Base-by-base conservation (phyloP, 148 eudicot species). In the Spergularia bocconei region DNA sequence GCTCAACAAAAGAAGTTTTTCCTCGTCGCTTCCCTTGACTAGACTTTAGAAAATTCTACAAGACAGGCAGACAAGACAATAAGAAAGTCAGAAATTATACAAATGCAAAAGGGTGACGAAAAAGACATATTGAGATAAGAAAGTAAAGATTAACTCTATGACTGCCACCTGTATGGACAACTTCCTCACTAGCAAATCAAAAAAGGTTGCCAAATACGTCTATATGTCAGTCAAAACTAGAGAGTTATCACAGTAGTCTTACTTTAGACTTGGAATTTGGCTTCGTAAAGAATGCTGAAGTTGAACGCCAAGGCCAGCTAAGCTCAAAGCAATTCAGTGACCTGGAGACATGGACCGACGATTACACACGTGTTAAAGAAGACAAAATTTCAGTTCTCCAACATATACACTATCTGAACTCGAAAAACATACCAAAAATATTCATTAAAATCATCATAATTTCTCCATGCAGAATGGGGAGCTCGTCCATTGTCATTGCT, bases 391-490 rank as follows among this genome's bases (percentile, higher is more conserved):
- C 21, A 38, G 13, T 14, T 20, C 15, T 19, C 13, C 6, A 2
- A 38, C 69, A 41, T 33, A 55, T 53, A 61, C 21, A 62, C 5
- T 33, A 50, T 65, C 21, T 51, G 20, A 29, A 20, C 14, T 33
- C 41, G 25, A 64, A 77, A 68, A 61, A 63, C 91, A 80, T 80
- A 92, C 98, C 99, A 95, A 73, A 95, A 95, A 77, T 88, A 95
- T 77, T 95, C 99, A 86, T 95, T 95, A 57, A 95, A 95, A 79
- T 95, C 99, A 48, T 95, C 99, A 85, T 95, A 95, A 75, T 95
- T 95, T 86, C 99, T 95, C 99, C 99, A 95, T 41, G 88, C 82
- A 55, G 99, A 95, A 91, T 95, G 99, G 72, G 97, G 91, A 67
- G 98, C 98, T 55, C 89, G 86, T 41, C 99, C 99, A 76, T 95